Evolutionary conservation across 2,329 filamentous ascomycete species (phyloP).

Genomic region (Fusarium clavum): DNA sequence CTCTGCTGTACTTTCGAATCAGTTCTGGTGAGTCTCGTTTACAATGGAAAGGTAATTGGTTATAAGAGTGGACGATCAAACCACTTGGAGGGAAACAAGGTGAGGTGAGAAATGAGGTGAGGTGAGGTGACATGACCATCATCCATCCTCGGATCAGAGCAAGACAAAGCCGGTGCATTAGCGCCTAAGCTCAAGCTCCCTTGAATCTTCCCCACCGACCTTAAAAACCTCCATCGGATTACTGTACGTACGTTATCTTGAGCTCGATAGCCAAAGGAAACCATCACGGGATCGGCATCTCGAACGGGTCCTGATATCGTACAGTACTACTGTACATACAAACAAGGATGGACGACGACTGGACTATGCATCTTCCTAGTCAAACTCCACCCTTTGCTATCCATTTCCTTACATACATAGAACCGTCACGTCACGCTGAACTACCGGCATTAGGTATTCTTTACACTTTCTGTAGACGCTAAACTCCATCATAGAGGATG

Average conservation of each 20-base stretch:
- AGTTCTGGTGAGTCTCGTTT: background rate
- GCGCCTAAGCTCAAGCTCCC: conserved; percentile 28
- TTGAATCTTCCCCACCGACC: conserved; percentile 15
- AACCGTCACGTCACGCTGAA: conserved; percentile 12
- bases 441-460: conserved; percentile 24
- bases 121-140: conserved; percentile 16
- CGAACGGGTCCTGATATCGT: background rate
- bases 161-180: conserved; percentile 44
- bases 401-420: background rate
- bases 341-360: background rate
- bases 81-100: conserved; percentile 33
- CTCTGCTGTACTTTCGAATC: background rate
- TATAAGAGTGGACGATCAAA: conserved; percentile 1
- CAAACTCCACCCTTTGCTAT: background rate
- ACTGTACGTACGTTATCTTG: background rate
- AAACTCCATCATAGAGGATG: background rate
- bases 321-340: background rate
- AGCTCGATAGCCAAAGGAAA: background rate
- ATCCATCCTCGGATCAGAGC: conserved; percentile 26
- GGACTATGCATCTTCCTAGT: background rate
- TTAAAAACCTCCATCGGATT: conserved; percentile 9
- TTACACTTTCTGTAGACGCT: background rate
- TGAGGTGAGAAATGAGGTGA: conserved; percentile 12
- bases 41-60: conserved; percentile 19
- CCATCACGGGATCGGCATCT: conserved; percentile 21